Base-by-base conservation (phyloP, 345 rosid genomes). In the Eucalyptus microcorys region DNA sequence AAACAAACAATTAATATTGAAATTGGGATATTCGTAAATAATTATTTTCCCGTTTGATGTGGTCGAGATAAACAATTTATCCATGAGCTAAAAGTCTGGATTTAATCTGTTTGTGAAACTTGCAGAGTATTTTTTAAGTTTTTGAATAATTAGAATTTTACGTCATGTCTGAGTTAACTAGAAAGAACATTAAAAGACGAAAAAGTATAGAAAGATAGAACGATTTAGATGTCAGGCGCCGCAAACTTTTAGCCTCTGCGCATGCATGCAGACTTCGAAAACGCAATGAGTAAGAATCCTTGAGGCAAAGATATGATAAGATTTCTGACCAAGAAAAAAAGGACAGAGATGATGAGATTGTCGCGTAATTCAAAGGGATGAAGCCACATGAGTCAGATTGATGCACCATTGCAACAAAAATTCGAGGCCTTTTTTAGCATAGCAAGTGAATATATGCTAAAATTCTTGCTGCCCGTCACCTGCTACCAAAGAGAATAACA, bases 171-270 rank as follows among this genome's bases (percentile, higher is more conserved):
- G n/a, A 1, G 66, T 12, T 59, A 26, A 59, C 1, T 61, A 61
- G 15, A 27, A 27, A 61, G 68, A 61, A 1, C 16, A 3, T 61
- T 61, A 61, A 27, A 61, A 61, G 68, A 59, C 14, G 2, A 61
- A 61, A 61, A 3, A 13, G 0, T 0, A 27, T 2, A 40, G 24
- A 40, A 76, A 21, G 47, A 2, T 6, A 10, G 1, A 10, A 76
- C 9, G 7, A 22, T 76, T 3, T 5, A 76, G 47, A 40, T 40
- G 14, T 2, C 47, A 24, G 47, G 84, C 47, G 15, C 84, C 84
- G 84, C 2, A 40, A 76, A 22, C 30, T 76, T 76, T 76, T 11
- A 12, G 84, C 84, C 27, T 76, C 84, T 43, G 24, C 84, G 84
- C 84, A 76, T 76, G 84, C 47, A 40, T 4, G 47, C 15, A 22